phyloP scores from a whole-genome alignment of 305 asterid species.

The Solanum aculeatissimum region DNA sequence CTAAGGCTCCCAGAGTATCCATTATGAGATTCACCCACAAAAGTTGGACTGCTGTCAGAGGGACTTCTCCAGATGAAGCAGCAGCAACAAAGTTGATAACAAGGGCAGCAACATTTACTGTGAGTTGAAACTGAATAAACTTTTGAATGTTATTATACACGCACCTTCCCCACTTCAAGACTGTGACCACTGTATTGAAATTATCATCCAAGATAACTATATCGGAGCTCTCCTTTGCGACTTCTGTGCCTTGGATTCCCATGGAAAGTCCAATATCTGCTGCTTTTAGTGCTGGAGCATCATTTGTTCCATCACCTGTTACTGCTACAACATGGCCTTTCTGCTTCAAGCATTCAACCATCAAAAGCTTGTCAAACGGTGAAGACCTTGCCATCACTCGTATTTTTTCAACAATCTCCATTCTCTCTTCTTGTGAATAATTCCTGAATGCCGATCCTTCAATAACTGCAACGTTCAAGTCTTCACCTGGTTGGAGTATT shows the following conservation, averaged over 20 bases:
- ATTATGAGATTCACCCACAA: constrained; percentile 26
- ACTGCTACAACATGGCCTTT: constrained; percentile 28
- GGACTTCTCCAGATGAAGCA: constrained; percentile 15
- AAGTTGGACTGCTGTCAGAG: constrained; percentile 18
- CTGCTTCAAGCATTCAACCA: constrained; percentile 17
- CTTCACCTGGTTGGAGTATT: constrained; percentile 2
- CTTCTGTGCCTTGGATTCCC: constrained; percentile 25
- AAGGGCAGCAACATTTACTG: constrained; percentile 22
- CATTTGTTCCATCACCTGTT: constrained; percentile 21
- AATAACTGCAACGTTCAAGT: neutral
- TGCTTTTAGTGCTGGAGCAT: constrained; percentile 21
- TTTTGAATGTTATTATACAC: constrained; percentile 22
- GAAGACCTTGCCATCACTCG: constrained; percentile 23
- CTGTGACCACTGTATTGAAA: constrained; percentile 17
- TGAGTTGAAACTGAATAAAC: constrained; percentile 26
- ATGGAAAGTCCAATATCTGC: constrained; percentile 28
- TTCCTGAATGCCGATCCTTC: constrained; percentile 14
- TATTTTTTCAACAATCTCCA: constrained; percentile 6
- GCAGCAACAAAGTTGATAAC: constrained; percentile 23
- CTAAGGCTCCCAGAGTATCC: constrained; percentile 21
- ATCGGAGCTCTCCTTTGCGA: constrained; percentile 21
- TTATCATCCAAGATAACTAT: constrained; percentile 21
- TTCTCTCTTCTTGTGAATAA: constrained; percentile 7
- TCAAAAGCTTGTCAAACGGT: constrained; percentile 16
- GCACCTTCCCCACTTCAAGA: constrained; percentile 16